Conservation (phyloP, 164 flowering plant species). For the Macadamia integrifolia region DNA sequence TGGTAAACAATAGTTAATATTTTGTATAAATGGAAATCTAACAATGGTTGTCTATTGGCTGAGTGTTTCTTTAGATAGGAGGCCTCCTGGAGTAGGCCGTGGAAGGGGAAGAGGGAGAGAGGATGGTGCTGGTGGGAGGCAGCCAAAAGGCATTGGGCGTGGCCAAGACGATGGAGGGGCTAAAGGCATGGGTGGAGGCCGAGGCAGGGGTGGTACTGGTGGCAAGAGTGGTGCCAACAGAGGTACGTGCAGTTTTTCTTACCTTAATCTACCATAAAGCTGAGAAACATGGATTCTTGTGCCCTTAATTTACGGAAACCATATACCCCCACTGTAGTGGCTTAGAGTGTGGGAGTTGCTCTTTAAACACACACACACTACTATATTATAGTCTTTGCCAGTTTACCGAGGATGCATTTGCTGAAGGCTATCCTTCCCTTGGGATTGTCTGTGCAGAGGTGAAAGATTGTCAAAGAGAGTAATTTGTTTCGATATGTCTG, state of each 20-base stretch:
- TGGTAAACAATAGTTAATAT: no score
- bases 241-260: slow-evolving; percentile 23
- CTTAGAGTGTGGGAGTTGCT: no score
- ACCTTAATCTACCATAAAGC: not conserved
- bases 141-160: slow-evolving; percentile 45
- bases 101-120: slow-evolving; percentile 79
- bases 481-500: no score
- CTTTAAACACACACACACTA: no score
- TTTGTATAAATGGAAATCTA: not conserved
- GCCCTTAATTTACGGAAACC: no score
- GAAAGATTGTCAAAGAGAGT: no score
- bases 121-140: slow-evolving; percentile 40
- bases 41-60: not conserved
- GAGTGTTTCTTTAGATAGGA: slow-evolving; percentile 44
- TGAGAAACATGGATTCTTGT: no score
- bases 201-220: slow-evolving; percentile 44
- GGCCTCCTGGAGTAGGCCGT: slow-evolving; percentile 76
- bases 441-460: no score
- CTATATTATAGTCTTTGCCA: no score
- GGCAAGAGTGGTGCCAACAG: slow-evolving; percentile 37
- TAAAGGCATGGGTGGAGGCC: slow-evolving; percentile 36
- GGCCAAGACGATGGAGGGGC: slow-evolving; percentile 49
- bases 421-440: not conserved
- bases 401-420: not conserved
- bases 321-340: no score